phyloP scores from a whole-genome alignment of 768 basidiomycete genomes.

The Guyanaporus albipodus region DNA sequence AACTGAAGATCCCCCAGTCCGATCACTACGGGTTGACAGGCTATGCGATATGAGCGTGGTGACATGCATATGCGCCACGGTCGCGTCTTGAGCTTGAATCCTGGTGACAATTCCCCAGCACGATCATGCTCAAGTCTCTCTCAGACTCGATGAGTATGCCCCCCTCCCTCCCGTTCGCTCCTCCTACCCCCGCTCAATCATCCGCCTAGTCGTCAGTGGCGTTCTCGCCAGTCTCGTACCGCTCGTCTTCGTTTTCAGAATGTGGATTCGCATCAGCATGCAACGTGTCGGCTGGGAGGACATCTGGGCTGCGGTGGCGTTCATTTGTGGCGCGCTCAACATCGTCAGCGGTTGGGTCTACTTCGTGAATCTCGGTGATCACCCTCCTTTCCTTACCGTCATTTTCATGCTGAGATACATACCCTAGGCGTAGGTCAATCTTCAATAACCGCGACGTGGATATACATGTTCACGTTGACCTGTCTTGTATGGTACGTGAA shows the following conservation, averaged over 20 bases:
- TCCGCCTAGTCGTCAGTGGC: constrained; percentile 4
- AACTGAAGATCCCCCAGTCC: no score
- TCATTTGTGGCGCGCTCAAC: constrained; percentile 10
- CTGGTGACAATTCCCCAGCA: no score
- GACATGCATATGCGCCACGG: no score
- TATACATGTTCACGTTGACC: constrained; percentile 11
- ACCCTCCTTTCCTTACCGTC: not conserved
- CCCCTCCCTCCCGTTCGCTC: not conserved
- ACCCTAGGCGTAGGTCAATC: not conserved
- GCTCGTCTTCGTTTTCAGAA: constrained; percentile 12
- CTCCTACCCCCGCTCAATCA: not conserved
- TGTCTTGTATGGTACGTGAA: constrained; percentile 15
- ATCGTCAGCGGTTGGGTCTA: constrained; percentile 10
- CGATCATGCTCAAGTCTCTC: constrained; percentile 1
- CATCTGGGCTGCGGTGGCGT: constrained; percentile 14
- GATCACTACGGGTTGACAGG: no score
- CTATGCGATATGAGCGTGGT: no score
- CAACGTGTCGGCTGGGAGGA: constrained; percentile 22
- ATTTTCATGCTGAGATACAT: not conserved
- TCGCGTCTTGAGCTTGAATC: no score
- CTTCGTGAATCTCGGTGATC: constrained; percentile 2
- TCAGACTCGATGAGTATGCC: not conserved
- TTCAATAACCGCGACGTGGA: constrained; percentile 9
- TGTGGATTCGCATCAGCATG: constrained; percentile 20
- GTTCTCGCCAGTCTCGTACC: constrained; percentile 6